Conservation (phyloP, 345 rosid genomes). For the Populus simonii region DNA sequence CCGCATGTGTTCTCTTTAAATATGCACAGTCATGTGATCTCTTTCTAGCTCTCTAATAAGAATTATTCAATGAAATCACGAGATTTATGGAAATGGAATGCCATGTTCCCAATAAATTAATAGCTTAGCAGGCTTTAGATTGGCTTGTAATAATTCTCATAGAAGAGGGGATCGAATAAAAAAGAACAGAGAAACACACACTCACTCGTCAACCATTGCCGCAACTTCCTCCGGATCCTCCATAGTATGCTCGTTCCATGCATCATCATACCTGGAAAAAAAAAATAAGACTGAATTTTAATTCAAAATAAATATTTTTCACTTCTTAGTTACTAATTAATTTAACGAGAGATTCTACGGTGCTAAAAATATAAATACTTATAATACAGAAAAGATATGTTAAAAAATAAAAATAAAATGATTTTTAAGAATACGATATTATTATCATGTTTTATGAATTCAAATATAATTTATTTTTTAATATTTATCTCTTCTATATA, state of each 20-base stretch:
- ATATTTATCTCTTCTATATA: too few relatives aligned
- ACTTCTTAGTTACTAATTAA: background rate
- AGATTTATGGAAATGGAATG: background rate
- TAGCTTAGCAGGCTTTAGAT: background rate
- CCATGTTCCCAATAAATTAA: background rate
- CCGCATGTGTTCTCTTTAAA: background rate
- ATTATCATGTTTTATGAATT: too few relatives aligned
- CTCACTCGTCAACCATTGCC: slow-evolving; percentile 78
- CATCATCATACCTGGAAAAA: slow-evolving; percentile 37
- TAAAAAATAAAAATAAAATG: too few relatives aligned
- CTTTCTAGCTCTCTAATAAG: background rate
- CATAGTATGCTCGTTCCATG: slow-evolving; percentile 59
- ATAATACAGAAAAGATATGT: too few relatives aligned
- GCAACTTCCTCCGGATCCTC: slow-evolving; percentile 70
- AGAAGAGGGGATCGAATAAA: background rate
- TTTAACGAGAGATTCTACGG: background rate
- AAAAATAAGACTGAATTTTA: background rate
- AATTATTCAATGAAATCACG: background rate
- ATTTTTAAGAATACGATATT: too few relatives aligned
- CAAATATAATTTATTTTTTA: too few relatives aligned
- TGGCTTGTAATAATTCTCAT: background rate
- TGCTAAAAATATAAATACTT: too few relatives aligned
- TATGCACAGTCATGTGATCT: background rate
- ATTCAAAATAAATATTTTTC: background rate
- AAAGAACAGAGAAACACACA: slow-evolving; percentile 7